Evolutionary conservation across 176 grass and related monocot genomes (phyloP).

Genomic region (Triticum aestivum): IWGSC_CS_RefSeq_v2.1 NC_057809.1:579772613-579773112

Average conservation of each 20-base stretch:
- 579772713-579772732: not conserved
- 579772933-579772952: not conserved
- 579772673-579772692: not conserved
- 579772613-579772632: not conserved
- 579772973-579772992: too few species aligned
- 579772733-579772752: not conserved
- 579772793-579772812: not conserved
- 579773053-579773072: not conserved
- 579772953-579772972: not conserved
- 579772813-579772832: not conserved
- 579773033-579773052: not conserved
- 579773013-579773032: not conserved
- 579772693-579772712: too few species aligned
- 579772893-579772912: not conserved
- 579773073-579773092: not conserved
- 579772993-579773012: too few species aligned
- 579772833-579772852: constrained; percentile 18
- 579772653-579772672: not conserved
- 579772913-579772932: constrained; percentile 18
- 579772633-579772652: not conserved
- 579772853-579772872: constrained; percentile 19
- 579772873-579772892: not conserved
- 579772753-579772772: not conserved
- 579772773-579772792: not conserved
- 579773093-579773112: not conserved